Evolutionary conservation across 805 yeast genomes (phyloP).

Genomic region (Nakazawaea ambrosiae): DNA sequence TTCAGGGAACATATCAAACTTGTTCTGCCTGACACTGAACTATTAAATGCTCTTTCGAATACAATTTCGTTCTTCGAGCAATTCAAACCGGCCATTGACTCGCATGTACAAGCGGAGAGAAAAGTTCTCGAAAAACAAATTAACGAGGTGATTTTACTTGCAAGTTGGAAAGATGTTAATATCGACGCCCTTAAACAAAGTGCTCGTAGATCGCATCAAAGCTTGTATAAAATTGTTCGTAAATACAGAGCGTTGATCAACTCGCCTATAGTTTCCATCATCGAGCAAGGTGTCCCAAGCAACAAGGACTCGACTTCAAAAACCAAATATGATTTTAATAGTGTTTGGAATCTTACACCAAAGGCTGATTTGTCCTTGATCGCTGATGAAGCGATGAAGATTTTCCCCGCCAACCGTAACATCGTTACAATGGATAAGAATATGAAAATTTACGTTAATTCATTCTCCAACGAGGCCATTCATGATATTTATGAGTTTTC

Average conservation of each 20-base stretch:
- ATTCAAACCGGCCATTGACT: slow-evolving; percentile 44
- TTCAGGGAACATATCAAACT: slow-evolving; percentile 50
- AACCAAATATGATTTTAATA: too few relatives aligned
- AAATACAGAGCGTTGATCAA: slow-evolving; percentile 66
- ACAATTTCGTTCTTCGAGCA: slow-evolving; percentile 61
- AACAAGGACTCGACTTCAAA: not conserved
- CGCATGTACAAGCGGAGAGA: slow-evolving; percentile 36
- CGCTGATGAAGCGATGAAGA: slow-evolving; percentile 20
- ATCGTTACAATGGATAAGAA: slow-evolving; percentile 42
- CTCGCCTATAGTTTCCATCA: slow-evolving; percentile 41
- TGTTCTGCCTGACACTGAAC: slow-evolving; percentile 17
- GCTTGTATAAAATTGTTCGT: slow-evolving; percentile 73
- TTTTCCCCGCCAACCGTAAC: slow-evolving; percentile 45
- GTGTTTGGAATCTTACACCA: not conserved
- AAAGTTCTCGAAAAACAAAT: slow-evolving; percentile 69
- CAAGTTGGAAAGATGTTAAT: slow-evolving; percentile 97
- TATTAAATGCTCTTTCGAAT: slow-evolving; percentile 43
- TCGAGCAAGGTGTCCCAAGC: slow-evolving; percentile 45
- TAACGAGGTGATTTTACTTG: slow-evolving; percentile 76
- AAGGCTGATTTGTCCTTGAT: slow-evolving; percentile 6
- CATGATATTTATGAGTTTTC: slow-evolving; percentile 54
- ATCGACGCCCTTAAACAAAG: slow-evolving; percentile 90
- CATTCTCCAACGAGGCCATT: slow-evolving; percentile 20
- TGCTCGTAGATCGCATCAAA: slow-evolving; percentile 82
- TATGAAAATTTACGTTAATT: slow-evolving; percentile 40